Conservation (phyloP, 176 grass and related monocot species). For the Eragrostis curvula region DNA sequence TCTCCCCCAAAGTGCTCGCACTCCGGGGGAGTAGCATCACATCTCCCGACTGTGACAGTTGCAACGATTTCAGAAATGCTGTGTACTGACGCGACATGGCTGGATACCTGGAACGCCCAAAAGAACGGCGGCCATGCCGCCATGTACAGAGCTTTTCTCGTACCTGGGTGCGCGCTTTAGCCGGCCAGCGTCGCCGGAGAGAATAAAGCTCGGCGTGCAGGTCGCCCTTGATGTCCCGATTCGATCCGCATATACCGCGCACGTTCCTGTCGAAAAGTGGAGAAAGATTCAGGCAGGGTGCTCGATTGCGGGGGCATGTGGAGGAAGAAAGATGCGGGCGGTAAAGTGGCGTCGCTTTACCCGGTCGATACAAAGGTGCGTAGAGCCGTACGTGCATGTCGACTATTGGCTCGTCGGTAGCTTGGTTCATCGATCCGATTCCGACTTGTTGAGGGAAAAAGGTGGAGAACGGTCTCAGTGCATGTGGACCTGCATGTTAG, state of each 20-base stretch:
- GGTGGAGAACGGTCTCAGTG: background rate
- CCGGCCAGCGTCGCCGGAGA: background rate
- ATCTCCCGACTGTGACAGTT: background rate
- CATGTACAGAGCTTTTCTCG: background rate
- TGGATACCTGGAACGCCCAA: conserved; percentile 13
- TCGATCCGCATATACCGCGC: conserved; percentile 33
- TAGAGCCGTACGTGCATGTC: conserved; percentile 15
- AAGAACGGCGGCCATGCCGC: background rate
- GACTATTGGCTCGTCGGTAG: background rate
- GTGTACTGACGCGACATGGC: background rate
- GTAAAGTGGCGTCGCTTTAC: conserved; percentile 37
- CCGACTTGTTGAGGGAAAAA: background rate
- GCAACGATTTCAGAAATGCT: background rate
- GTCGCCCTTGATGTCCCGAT: background rate
- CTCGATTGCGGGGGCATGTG: conserved; percentile 24
- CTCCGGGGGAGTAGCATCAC: background rate
- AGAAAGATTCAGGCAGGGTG: conserved; percentile 38
- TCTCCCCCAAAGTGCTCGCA: no score
- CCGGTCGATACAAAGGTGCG: background rate
- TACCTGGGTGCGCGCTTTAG: background rate
- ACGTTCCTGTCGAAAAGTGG: background rate
- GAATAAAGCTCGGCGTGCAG: conserved; percentile 5
- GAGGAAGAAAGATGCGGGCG: background rate
- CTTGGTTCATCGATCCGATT: background rate
- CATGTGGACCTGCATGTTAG: background rate